Conservation (phyloP, 352 stramenopile species). For the Phytopythium sindhum region DNA sequence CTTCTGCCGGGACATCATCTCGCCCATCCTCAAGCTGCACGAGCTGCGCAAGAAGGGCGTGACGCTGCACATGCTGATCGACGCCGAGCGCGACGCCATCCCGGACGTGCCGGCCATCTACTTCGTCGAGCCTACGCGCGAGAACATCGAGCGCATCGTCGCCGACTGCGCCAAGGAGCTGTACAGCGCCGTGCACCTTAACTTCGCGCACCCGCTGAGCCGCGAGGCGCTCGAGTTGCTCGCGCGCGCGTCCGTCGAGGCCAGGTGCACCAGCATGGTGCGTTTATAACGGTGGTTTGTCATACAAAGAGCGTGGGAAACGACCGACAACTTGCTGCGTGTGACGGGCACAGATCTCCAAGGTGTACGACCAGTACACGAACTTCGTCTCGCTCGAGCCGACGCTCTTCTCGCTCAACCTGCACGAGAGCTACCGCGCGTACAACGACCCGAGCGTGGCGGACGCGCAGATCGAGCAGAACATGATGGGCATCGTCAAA, state of each 20-base stretch:
- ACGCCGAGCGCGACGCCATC: constrained; percentile 93
- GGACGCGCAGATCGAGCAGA: constrained; percentile 80
- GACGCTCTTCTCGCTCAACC: constrained; percentile 93
- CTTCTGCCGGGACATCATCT: constrained; percentile 96
- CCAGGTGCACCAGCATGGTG: constrained; percentile 77
- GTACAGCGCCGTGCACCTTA: constrained; percentile 93
- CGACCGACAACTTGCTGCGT: not conserved
- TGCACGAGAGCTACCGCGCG: constrained; percentile 89
- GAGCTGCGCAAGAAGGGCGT: constrained; percentile 95
- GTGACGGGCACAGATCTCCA: constrained; percentile 69
- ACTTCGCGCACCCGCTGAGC: constrained; percentile 92
- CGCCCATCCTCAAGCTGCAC: constrained; percentile 96
- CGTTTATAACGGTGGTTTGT: not conserved
- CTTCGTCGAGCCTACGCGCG: constrained; percentile 93
- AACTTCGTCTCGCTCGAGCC: constrained; percentile 97
- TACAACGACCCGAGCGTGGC: constrained; percentile 90
- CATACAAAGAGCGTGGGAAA: not conserved
- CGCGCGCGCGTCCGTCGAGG: constrained; percentile 72
- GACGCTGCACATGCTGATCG: constrained; percentile 96
- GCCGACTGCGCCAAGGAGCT: constrained; percentile 91
- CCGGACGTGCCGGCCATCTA: constrained; percentile 97
- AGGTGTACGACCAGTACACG: constrained; percentile 96
- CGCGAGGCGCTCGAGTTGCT: constrained; percentile 87
- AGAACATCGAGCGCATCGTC: constrained; percentile 95
- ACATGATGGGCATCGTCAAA: constrained; percentile 63